These are phyloP conservation scores for Xerocomellus amylosporus DNA, from an alignment of 768 basidiomycete genomes.

Conservation along the genomic window DNA sequence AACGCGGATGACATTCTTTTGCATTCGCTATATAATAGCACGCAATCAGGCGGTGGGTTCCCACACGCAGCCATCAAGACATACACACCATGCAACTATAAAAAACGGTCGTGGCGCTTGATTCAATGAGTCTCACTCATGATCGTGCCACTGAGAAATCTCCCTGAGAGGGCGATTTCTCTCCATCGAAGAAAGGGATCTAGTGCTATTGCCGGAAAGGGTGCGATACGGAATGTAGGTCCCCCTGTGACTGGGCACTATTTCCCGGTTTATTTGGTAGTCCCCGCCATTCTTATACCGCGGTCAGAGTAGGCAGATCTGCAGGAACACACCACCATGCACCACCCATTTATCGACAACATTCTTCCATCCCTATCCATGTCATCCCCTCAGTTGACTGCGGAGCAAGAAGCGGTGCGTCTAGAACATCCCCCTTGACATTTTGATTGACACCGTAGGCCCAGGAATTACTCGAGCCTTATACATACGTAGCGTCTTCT, in stretches of 20 bases:
- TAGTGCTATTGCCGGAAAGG: constrained; percentile 1
- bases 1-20: neutral
- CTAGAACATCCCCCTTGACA: neutral
- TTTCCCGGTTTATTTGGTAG: constrained; percentile 8
- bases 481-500: constrained; percentile 74
- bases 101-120: constrained; percentile 8
- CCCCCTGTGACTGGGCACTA: neutral
- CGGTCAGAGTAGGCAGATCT: neutral
- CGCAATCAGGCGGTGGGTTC: neutral
- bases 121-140: constrained; percentile 8
- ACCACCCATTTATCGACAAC: constrained; percentile 39
- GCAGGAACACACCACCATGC: constrained; percentile 10
- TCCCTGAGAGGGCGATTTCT: constrained; percentile 2
- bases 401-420: constrained; percentile 27
- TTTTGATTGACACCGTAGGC: neutral
- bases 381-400: constrained; percentile 21
- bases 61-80: neutral
- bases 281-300: constrained; percentile 12
- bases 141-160: constrained; percentile 7
- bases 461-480: constrained; percentile 77
- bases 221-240: neutral
- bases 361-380: constrained; percentile 33
- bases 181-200: constrained; percentile 4
- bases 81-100: neutral
- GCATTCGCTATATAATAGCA: neutral